Evolutionary conservation across 2,329 filamentous ascomycete genomes (phyloP).

Genomic region (Fusarium phyllophilum): DNA sequence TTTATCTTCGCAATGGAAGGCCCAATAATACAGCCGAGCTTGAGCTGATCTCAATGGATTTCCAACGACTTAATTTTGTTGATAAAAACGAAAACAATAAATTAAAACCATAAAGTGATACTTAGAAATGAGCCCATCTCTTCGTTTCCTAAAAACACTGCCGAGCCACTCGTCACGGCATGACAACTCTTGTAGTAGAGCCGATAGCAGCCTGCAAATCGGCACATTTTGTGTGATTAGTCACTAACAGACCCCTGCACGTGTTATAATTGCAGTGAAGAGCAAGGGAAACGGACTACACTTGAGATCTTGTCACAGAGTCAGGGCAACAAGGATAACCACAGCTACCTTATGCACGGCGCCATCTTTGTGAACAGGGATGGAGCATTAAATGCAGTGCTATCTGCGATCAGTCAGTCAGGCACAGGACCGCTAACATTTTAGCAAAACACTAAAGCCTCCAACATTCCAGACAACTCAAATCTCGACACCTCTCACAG

Average conservation of each 20-base stretch:
- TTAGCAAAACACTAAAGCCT: neutral
- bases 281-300: too few relatives aligned
- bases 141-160: fast-evolving
- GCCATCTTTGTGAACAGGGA: too few relatives aligned
- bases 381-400: neutral
- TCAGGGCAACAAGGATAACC: too few relatives aligned
- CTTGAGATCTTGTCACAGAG: too few relatives aligned
- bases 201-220: neutral
- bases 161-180: neutral
- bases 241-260: fast-evolving
- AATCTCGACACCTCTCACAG: fast-evolving
- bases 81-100: neutral
- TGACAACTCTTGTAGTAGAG: neutral
- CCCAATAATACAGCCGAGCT: neutral
- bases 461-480: conserved; percentile 16
- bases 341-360: too few relatives aligned
- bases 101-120: neutral
- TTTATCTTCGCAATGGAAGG: too few relatives aligned
- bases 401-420: neutral
- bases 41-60: neutral
- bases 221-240: neutral
- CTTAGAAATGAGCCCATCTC: neutral
- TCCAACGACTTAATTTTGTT: fast-evolving
- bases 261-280: neutral
- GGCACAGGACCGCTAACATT: neutral